Base-by-base conservation (phyloP, 2,329 filamentous ascomycete species). In the Neofusicoccum parvum region DNA sequence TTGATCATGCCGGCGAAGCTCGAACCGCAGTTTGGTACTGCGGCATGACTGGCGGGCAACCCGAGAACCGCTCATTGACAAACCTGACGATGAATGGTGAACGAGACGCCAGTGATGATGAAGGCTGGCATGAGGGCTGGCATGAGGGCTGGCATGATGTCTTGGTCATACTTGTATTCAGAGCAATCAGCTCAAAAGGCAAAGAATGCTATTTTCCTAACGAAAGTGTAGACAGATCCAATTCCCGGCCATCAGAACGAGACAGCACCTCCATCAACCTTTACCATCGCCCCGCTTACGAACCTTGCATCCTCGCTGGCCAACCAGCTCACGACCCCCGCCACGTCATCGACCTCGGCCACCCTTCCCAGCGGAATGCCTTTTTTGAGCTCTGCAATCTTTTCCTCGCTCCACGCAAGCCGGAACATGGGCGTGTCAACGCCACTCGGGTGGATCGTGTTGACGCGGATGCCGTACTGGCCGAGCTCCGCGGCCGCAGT, bases 381-480 rank as follows among this genome's bases (percentile, higher is more conserved):
- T 7, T 69, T 69, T 63, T 73, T 69, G 60, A 79, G 66, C 66
- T 74, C 73, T 10, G 72, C 74, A 36, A 79, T 68, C 65, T 73
- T 74, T 62, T 78, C 74, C 20, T 70, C 65, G n/a, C 65, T 72
- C 76, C 76, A 78, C 3, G 76, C 68, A 39, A 74, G 70, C 41
- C 72, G 70, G 63, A 76, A 79, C 64, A 76, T 74, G 6, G 75
- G 74, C 2, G 74, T 73, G 43, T 78, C 73, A 27, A 80, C 74
- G 46, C 76, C 77, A 53, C 75, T 76, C 5, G 77, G 78, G 67
- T 79, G 78, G 15, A 80, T 76, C 2, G 77, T 79, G 68, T 79
- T 80, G 63, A 79, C 78, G 34, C 78, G 75, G 66, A 79, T 79
- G 48, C 74, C 74, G 59, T 73, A 69, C 37, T 74, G 74, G 9